Base-by-base conservation (phyloP, 768 basidiomycete genomes). In the Basidioascus undulatus region DNA sequence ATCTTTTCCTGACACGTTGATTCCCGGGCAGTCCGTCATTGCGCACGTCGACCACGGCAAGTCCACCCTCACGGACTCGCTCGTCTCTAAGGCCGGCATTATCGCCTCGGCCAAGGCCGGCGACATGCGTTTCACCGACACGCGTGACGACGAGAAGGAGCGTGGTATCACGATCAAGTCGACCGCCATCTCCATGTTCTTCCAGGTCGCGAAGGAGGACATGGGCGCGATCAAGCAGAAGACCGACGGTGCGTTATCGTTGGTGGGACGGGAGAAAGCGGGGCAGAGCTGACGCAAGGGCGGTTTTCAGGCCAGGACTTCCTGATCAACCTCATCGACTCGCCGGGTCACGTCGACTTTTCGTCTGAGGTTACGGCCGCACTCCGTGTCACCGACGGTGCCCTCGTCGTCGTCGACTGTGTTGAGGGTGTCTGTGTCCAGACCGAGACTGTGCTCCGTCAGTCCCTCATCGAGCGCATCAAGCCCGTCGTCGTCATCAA, bases 81-180 rank as follows among this genome's bases (percentile, higher is more conserved):
- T 98, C 34, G 87, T 98, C 58, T 87, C 89, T 49, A 96, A 96
- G 68, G 92, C 92, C 48, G 92, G 92, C 70, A 98, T 98, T 60
- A 94, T 98, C 53, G 89, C 92, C 46, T 64, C 67, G 32, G 65
- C 82, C 55, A 89, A 92, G 60, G 83, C 92, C 45, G 92, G 92
- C 58, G 84, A 92, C 44, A 69, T 81, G 71, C 82, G 89, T 45
- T 94, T 87, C 60, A 96, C 83, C 42, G 86, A 94, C 62, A 96
- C 92, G 44, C 70, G 89, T 66, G 72, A 78, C 9, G 92, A 98
- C 57, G 92, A 98, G 68, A 94, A 89, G 59, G 89, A 96, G 60
- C 86, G 89, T 62, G 92, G 92, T 67, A 96, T 98, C 56, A 96
- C 92, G 40, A 96, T 98, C 65, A 98, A 98, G 66, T 96, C 87